phyloP scores from a whole-genome alignment of 768 basidiomycete species.

The Lactarius deliciosus region DNA sequence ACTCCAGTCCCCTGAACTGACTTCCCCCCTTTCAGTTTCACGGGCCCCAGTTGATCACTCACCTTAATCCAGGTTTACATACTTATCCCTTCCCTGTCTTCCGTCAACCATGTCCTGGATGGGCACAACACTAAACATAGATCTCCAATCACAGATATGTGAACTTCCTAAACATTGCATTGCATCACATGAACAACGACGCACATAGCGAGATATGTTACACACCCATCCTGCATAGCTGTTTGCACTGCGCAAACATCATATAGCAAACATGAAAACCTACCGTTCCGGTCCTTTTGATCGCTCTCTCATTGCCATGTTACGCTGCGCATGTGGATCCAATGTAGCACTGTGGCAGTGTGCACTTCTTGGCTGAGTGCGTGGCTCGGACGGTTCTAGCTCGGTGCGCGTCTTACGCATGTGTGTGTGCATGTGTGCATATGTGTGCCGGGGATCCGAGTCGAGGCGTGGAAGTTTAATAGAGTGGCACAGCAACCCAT shows the following conservation, averaged over 20 bases:
- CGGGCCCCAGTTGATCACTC: constrained; percentile 2
- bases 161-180: neutral
- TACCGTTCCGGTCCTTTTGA: neutral
- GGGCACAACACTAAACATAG: neutral
- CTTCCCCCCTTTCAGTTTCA: constrained; percentile 4
- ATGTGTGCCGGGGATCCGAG: neutral
- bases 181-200: constrained; percentile 2
- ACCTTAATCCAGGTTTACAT: constrained; percentile 4
- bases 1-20: neutral
- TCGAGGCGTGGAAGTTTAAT: neutral
- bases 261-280: neutral
- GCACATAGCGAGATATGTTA: constrained; percentile 3
- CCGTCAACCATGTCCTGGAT: neutral
- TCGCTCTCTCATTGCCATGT: neutral
- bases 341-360: constrained; percentile 3
- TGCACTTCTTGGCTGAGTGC: neutral
- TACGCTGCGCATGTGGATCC: neutral
- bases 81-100: neutral
- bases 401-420: neutral
- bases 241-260: neutral
- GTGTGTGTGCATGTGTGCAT: neutral
- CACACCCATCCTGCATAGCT: neutral
- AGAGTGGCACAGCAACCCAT: constrained; percentile 1
- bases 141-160: neutral
- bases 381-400: neutral